phyloP scores from a whole-genome alignment of 176 grass and related monocot species.

The Stipa capillata region DNA sequence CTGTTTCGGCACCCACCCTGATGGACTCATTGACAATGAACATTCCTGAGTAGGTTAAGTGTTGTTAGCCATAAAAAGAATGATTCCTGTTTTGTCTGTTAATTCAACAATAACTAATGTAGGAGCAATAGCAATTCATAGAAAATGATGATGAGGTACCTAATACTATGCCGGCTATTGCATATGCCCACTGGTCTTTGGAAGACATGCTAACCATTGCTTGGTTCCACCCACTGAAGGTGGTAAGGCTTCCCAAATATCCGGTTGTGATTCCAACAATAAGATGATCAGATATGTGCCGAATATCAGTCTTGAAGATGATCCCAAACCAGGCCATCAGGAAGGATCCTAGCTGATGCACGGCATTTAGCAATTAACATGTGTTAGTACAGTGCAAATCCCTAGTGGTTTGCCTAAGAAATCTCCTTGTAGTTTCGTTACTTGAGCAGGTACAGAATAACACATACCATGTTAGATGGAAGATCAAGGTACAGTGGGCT shows the following conservation, averaged over 20 bases:
- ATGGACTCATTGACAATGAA: constrained; percentile 72
- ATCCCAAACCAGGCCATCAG: constrained; percentile 96
- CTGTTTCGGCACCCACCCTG: constrained; percentile 62
- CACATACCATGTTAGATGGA: constrained; percentile 81
- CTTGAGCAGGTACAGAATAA: constrained; percentile 4
- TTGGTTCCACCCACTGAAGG: constrained; percentile 97
- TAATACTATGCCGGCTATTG: constrained; percentile 68
- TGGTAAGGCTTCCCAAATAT: constrained; percentile 88
- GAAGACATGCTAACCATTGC: constrained; percentile 75
- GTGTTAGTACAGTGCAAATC: not conserved
- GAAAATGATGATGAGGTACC: constrained; percentile 36
- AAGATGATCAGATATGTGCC: constrained; percentile 71
- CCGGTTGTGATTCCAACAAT: constrained; percentile 66
- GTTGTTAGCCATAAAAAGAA: constrained; percentile 1
- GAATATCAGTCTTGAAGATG: constrained; percentile 83
- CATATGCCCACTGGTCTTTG: constrained; percentile 74
- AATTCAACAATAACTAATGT: not conserved
- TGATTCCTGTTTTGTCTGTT: not conserved
- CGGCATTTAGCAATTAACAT: constrained; percentile 8
- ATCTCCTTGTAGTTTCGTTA: not conserved
- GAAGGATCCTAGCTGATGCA: constrained; percentile 85
- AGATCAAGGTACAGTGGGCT: constrained; percentile 82
- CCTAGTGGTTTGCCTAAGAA: not conserved
- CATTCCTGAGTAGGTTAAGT: constrained; percentile 46
- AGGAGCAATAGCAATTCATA: not conserved